A percentile compares a stretch with the other conserved stretches of the same genome.
Evolutionary conservation across 495 filamentous ascomycete species (phyloP).

Genomic region (Aspergillus mulundensis): DNA sequence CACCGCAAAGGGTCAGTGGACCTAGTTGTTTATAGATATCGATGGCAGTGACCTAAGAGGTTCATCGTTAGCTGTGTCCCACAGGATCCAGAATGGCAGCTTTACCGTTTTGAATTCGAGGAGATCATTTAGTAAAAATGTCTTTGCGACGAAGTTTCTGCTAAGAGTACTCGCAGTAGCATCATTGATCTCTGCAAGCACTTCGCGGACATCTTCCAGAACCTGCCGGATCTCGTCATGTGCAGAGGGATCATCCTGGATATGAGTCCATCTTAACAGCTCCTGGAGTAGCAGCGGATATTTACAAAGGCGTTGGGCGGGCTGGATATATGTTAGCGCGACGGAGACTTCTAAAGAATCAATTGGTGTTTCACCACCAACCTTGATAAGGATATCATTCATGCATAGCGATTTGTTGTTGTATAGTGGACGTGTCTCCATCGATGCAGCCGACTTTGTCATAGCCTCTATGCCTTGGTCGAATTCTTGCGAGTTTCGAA

Average conservation of each 20-base stretch:
- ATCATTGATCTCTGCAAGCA: conserved; percentile 70
- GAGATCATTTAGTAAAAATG: conserved; percentile 47
- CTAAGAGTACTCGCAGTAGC: conserved; percentile 51
- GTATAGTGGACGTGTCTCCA: conserved; percentile 58
- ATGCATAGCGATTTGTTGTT: conserved; percentile 72
- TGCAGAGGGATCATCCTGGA: conserved; percentile 75
- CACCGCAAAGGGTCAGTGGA: conserved; percentile 79
- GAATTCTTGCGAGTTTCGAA: conserved; percentile 74
- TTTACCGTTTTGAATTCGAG: conserved; percentile 65
- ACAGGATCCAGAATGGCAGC: not conserved
- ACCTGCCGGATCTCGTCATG: conserved; percentile 74
- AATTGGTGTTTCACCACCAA: conserved; percentile 26
- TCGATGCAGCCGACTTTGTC: conserved; percentile 68
- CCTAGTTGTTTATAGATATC: conserved; percentile 71
- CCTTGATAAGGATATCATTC: conserved; percentile 89
- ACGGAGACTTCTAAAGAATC: not conserved
- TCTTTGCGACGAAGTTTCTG: conserved; percentile 47
- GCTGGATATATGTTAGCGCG: conserved; percentile 48
- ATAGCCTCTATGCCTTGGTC: conserved; percentile 87
- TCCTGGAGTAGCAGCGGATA: conserved; percentile 87
- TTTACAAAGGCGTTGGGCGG: conserved; percentile 88
- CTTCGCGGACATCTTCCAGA: conserved; percentile 65
- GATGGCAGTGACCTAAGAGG: conserved; percentile 30
- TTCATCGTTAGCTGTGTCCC: conserved; percentile 6
- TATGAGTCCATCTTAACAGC: conserved; percentile 73